Evolutionary conservation across 2,329 filamentous ascomycete species (phyloP), one percentile per base, ranked within the genome.

Genomic region (Phaeomoniella chlamydospora): DNA sequence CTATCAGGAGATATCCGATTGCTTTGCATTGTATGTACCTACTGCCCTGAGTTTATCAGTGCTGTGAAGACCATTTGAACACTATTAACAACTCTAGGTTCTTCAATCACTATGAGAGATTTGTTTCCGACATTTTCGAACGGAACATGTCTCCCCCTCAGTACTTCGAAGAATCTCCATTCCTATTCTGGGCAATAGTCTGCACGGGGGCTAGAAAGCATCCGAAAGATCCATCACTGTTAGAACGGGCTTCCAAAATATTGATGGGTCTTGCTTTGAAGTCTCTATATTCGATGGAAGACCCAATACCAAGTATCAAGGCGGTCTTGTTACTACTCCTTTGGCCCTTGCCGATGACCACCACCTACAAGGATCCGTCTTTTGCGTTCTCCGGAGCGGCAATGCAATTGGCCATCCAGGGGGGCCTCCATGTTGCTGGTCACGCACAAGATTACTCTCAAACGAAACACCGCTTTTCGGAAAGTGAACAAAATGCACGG

Each of bases 101-200:
- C 30, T 34, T 18, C 10, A 5, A 18, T n/a, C 22, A 26, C 22
- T 26, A 26, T 26, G n/a, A 9, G n/a, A 26, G n/a, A 26, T 26
- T 26, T n/a, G n/a, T 26, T 26, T n/a, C 22, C 9, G 22, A 26
- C n/a, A 67, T 79, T 39, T 61, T 79, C 19, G 71, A 77, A 39
- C 59, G 59, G 31, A 49, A 61, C 5, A 58, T 62, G 38, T 52
- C 59, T 6, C 66, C 72, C 2, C 67, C 75, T 22, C 62, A 70
- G 31, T 75, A 70, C 49, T 68, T 70, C 42, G 61, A 60, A 13
- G 55, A 67, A 19, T 74, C 70, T 33, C 70, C 68, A 14, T 56
- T 80, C 3, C 62, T 79, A 4, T 77, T 77, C 52, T 80, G 75
- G 75, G 72, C 72, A 19, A 70, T 79, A 34, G 61, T 78, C 32